phyloP scores from a whole-genome alignment of 257 asterid species.

The Capsicum chinense region DNA sequence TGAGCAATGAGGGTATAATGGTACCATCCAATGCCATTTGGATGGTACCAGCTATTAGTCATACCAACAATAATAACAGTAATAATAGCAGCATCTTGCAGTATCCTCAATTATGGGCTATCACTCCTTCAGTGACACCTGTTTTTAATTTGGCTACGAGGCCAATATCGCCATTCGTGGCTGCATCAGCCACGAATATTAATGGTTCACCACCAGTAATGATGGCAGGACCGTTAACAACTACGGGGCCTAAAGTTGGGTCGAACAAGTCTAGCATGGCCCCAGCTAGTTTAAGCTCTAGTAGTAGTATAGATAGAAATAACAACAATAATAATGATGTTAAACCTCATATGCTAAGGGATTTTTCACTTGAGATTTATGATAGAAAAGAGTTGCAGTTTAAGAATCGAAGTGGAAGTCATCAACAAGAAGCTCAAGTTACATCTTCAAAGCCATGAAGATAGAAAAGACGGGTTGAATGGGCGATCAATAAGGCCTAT shows the following conservation, averaged over 20 bases:
- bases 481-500: background rate
- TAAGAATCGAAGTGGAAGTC: background rate
- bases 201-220: background rate
- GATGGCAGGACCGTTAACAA: background rate
- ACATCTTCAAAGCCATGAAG: conserved; percentile 1
- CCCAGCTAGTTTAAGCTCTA: conserved; percentile 17
- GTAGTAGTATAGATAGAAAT: background rate
- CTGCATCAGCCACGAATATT: background rate
- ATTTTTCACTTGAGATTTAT: conserved; percentile 28
- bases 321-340: background rate
- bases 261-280: conserved; percentile 26
- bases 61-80: background rate
- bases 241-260: background rate
- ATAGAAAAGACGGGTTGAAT: background rate
- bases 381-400: conserved; percentile 26
- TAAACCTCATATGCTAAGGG: conserved; percentile 27
- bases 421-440: conserved; percentile 23
- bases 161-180: background rate
- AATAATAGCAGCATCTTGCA: background rate
- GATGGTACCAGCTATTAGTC: background rate
- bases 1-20: background rate
- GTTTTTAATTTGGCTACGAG: background rate
- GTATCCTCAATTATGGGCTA: background rate
- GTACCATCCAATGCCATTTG: conserved; percentile 29
- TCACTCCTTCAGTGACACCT: background rate